Evolutionary conservation across 176 grass and related monocot genomes (phyloP).

Genomic region (Aegilops speltoides): DNA sequence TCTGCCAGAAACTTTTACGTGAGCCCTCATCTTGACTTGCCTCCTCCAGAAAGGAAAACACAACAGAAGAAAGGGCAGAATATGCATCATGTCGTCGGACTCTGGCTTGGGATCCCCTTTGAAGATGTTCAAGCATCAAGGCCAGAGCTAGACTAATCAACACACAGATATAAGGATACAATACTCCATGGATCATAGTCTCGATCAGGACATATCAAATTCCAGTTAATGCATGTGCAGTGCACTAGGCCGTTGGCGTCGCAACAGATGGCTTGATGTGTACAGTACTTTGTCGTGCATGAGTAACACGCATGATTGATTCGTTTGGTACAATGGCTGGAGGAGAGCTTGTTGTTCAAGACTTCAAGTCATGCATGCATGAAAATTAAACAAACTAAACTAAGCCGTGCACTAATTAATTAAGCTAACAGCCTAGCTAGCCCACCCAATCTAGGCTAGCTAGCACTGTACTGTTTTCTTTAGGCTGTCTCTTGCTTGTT

Average conservation of each 20-base stretch:
- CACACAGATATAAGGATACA: neutral
- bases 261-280: slow-evolving; percentile 44
- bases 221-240: neutral
- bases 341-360: neutral
- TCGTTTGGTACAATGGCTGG: slow-evolving; percentile 33
- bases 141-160: slow-evolving; percentile 18
- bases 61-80: neutral
- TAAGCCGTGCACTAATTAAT: slow-evolving; percentile 19
- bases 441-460: slow-evolving; percentile 29
- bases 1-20: slow-evolving; percentile 31
- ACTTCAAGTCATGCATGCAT: slow-evolving; percentile 31
- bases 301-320: slow-evolving; percentile 49
- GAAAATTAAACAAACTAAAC: neutral
- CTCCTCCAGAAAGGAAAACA: slow-evolving; percentile 38
- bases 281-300: slow-evolving; percentile 55
- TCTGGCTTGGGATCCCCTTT: slow-evolving; percentile 39
- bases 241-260: slow-evolving; percentile 27
- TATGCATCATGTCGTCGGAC: slow-evolving; percentile 34
- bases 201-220: neutral
- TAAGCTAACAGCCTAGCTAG: neutral
- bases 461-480: neutral
- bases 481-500: neutral
- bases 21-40: slow-evolving; percentile 44
- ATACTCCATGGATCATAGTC: neutral
- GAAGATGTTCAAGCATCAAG: slow-evolving; percentile 46